These are phyloP conservation scores for Alternaria conjuncta DNA, from an alignment of 2,329 filamentous ascomycete species.

Conservation along the genomic window DNA sequence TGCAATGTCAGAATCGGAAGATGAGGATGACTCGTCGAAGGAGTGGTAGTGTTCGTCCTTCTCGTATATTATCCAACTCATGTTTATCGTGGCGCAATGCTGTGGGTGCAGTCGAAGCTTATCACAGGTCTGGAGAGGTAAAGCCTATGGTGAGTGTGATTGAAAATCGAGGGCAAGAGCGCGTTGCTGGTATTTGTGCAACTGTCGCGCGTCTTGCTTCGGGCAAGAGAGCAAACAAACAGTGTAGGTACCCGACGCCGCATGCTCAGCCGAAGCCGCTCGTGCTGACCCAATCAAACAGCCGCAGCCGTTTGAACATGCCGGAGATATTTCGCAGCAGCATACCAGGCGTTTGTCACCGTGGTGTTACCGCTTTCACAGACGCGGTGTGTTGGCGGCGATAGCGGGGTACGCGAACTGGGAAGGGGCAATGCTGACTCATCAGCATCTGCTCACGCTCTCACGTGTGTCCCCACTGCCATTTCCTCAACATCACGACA, in stretches of 20 bases:
- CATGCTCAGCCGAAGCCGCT: not conserved
- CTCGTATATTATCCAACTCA: constrained; percentile 29
- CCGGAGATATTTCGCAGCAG: not conserved
- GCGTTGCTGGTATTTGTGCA: constrained; percentile 15
- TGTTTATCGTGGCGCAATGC: constrained; percentile 4
- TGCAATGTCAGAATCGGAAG: constrained; percentile 10
- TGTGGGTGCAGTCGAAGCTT: not conserved
- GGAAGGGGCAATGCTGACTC: constrained; percentile 21
- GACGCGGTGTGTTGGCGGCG: constrained; percentile 8
- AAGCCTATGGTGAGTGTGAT: not conserved
- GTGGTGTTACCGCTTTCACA: not conserved
- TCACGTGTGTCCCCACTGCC: constrained; percentile 7
- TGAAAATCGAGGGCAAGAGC: constrained; percentile 9
- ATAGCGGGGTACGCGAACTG: constrained; percentile 25
- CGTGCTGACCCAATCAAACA: not conserved
- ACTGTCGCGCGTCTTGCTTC: constrained; percentile 1
- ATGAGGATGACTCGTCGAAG: constrained; percentile 10
- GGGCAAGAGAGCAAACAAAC: constrained; percentile 22
- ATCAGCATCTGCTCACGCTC: constrained; percentile 38
- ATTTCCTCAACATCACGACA: constrained; percentile 6
- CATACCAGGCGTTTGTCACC: not conserved
- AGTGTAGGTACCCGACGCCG: constrained; percentile 12
- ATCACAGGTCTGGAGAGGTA: not conserved
- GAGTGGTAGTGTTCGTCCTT: constrained; percentile 25
- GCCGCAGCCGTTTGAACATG: not conserved